Evolutionary conservation across 371 early-diverging fungal species (phyloP), one percentile per base, ranked within the genome.

Genomic region (Coemansia sp.): DNA sequence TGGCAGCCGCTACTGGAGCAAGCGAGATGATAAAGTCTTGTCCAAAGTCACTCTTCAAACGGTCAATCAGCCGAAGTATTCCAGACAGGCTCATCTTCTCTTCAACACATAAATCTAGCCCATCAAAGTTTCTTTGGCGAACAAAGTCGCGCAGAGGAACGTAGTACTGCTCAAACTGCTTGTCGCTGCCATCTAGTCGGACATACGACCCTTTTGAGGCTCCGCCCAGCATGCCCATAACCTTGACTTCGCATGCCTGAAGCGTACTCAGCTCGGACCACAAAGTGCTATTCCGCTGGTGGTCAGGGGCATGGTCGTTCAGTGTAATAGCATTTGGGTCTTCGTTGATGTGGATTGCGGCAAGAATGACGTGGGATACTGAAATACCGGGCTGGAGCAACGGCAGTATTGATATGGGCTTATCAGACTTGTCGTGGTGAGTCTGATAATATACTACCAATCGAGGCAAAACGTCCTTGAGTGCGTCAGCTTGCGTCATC

Each of bases 261-360:
- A 61, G 50, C 10, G 24, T 27, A 18, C 50, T 27, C 22, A 61
- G 37, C 51, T 61, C 61, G 31, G 61, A 6, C 61, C 61, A 61
- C 21, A 61, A 22, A 21, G 29, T 40, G 10, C 34, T 24, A 34
- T 45, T 26, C 22, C 34, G 51, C 34, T 48, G 48, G 21, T 61
- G 50, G 5, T 48, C 50, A 4, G 51, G 51, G 10, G n/a, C 21
- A 34, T 61, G 24, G 7, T 61, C 47, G 51, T 61, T 61, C 26
- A 61, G 31, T 7, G 61, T 61, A 50, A 61, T 47, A 14, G 29
- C 34, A 18, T n/a, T 34, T 31, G 61, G 61, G n/a, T 48, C 61
- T 18, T 61, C 61, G 50, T 61, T 61, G 11, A 61, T 61, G 16
- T 61, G 61, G 29, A 61, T 61, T 7, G 61, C 61, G 7, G 61